A percentile compares a stretch with the other conserved stretches of the same genome.
Evolutionary conservation across 192 early-diverging fungal genomes (phyloP).

Genomic region (Linnemannia zychae): DNA sequence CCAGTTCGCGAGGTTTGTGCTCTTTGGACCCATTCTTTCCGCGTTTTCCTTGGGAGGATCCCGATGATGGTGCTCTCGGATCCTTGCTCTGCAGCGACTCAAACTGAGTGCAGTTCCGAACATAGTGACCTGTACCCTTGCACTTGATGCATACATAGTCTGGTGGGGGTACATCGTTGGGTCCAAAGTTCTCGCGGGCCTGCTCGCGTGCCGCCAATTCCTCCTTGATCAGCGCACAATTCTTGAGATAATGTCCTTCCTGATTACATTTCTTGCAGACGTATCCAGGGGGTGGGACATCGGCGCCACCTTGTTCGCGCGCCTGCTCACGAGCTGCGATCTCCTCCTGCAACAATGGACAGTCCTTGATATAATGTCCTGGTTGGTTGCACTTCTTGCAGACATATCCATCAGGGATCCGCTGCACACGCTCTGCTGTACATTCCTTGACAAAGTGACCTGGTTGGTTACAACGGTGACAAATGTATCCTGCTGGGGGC

Average conservation of each 20-base stretch:
- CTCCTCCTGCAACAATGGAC: conserved; percentile 53
- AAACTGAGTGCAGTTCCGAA: background rate
- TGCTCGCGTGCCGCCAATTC: background rate
- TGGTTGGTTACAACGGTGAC: conserved; percentile 56
- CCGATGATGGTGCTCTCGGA: too few species aligned
- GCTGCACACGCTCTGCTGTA: conserved; percentile 34
- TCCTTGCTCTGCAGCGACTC: background rate
- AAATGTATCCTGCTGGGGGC: conserved; percentile 65
- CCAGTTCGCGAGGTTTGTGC: background rate
- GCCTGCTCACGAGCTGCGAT: background rate
- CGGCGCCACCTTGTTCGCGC: background rate
- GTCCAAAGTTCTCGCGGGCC: background rate
- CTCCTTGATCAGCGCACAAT: conserved; percentile 63
- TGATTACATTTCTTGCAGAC: conserved; percentile 72
- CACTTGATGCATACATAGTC: background rate
- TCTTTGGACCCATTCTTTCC: background rate
- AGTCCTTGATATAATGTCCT: conserved; percentile 71
- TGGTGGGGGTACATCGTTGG: background rate
- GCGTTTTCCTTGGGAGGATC: conserved; percentile 7
- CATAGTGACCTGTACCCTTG: background rate
- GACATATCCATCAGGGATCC: conserved; percentile 51
- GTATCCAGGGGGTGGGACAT: conserved; percentile 66
- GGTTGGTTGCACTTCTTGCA: conserved; percentile 66
- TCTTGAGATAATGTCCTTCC: conserved; percentile 75
- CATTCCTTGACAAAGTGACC: conserved; percentile 66